Evolutionary conservation across 768 basidiomycete genomes (phyloP).

Genomic region (Calvatia gigantea): DNA sequence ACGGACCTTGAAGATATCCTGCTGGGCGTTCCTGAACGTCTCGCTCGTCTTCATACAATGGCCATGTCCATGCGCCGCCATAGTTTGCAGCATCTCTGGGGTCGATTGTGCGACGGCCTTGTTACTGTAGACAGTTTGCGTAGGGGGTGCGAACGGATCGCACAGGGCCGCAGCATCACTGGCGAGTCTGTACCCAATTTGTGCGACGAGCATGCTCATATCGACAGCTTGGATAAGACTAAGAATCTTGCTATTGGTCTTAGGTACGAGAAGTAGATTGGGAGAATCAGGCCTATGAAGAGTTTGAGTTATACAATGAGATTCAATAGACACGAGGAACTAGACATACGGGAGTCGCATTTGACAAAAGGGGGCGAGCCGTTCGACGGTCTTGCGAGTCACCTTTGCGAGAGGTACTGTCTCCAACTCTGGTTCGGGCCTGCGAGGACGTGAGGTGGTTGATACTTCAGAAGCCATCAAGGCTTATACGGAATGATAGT

Average conservation of each 20-base stretch:
- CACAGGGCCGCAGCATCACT: conserved; percentile 22
- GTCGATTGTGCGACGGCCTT: conserved; percentile 10
- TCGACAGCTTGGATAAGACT: conserved; percentile 25
- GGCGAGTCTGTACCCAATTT: conserved; percentile 25
- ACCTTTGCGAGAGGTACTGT: conserved; percentile 6
- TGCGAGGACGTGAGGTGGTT: not conserved
- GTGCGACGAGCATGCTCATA: conserved; percentile 25
- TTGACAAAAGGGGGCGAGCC: conserved; percentile 15
- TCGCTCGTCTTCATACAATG: conserved; percentile 23
- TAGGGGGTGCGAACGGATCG: conserved; percentile 17
- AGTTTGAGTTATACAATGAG: not conserved
- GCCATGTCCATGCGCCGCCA: conserved; percentile 25
- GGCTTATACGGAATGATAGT: not conserved
- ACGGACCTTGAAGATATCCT: conserved; percentile 35
- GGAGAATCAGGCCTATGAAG: not conserved
- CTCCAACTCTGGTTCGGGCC: conserved; percentile 8
- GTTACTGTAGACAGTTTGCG: not conserved
- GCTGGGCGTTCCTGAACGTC: conserved; percentile 29
- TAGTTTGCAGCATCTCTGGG: conserved; percentile 19
- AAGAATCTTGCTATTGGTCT: conserved; percentile 25
- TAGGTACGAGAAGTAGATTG: conserved; percentile 19
- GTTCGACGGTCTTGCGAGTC: conserved; percentile 10
- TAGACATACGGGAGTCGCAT: conserved; percentile 10
- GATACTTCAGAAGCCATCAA: not conserved
- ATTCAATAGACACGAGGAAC: not conserved